A percentile compares a stretch with the other conserved stretches of the same genome.
Conservation (phyloP, 1,284 basidiomycete species). For the Pseudomicrostroma phylloplanum region DNA sequence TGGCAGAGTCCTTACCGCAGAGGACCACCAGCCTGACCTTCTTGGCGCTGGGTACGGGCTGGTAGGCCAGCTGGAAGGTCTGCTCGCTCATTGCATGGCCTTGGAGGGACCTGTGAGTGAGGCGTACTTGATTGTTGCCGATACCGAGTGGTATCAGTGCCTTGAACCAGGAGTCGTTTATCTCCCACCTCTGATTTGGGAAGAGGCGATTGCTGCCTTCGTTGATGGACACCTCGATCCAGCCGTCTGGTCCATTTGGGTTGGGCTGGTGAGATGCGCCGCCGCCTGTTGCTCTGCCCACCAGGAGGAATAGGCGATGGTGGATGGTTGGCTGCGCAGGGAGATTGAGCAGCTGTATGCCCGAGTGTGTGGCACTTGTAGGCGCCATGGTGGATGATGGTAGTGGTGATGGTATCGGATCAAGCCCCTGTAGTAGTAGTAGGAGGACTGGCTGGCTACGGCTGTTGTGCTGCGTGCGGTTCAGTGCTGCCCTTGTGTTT, state of each 20-base stretch:
- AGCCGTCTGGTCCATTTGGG: constrained; percentile 7
- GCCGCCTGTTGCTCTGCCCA: constrained; percentile 13
- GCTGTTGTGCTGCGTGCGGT: too few relatives aligned
- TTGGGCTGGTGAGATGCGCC: constrained; percentile 2
- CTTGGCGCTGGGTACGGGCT: constrained; percentile 2
- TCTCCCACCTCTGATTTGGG: constrained; percentile 19
- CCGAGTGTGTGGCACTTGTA: neutral
- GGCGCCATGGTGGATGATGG: constrained; percentile 1
- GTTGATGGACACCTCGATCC: constrained; percentile 6
- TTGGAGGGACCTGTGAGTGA: neutral
- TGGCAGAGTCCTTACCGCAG: constrained; percentile 21
- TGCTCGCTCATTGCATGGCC: neutral
- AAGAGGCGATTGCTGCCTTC: constrained; percentile 16
- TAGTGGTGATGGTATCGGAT: too few relatives aligned
- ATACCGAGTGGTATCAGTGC: constrained; percentile 21
- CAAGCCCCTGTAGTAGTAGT: too few relatives aligned
- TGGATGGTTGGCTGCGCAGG: constrained; percentile 17
- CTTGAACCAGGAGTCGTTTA: constrained; percentile 25
- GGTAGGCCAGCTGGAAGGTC: constrained; percentile 6
- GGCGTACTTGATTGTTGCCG: constrained; percentile 11
- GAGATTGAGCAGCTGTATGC: constrained; percentile 14
- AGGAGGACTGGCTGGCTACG: too few relatives aligned
- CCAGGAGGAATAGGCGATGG: constrained; percentile 22
- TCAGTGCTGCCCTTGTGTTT: too few relatives aligned
- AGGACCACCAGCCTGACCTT: constrained; percentile 26